phyloP scores from a whole-genome alignment of 2,329 filamentous ascomycete species.

The Scopulariopsis brevicaulis region DNA sequence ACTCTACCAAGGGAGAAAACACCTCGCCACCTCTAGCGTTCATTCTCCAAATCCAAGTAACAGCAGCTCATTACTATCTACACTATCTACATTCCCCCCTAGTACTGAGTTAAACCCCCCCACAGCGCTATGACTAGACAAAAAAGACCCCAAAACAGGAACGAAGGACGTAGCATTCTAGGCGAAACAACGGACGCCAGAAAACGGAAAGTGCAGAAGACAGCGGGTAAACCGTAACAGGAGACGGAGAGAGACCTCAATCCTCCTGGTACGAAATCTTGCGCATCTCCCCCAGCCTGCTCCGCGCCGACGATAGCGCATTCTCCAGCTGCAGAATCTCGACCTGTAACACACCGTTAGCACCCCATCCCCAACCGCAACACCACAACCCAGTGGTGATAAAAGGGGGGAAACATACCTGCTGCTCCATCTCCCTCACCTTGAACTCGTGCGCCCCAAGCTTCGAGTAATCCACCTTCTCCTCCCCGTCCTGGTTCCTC shows the following conservation, averaged over 20 bases:
- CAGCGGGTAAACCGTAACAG: no score
- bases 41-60: no score
- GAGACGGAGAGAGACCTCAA: slow-evolving; percentile 10
- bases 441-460: slow-evolving; percentile 95
- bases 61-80: no score
- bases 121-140: no score
- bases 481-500: slow-evolving; percentile 69
- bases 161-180: no score
- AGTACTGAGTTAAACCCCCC: no score
- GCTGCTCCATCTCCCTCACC: slow-evolving; percentile 97
- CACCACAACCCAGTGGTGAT: not conserved
- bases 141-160: no score
- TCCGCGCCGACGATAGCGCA: slow-evolving; percentile 63
- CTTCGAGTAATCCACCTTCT: slow-evolving; percentile 77
- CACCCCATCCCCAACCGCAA: not conserved
- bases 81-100: no score
- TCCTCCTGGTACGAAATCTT: slow-evolving; percentile 92
- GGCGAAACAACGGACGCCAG: no score
- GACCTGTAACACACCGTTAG: slow-evolving; percentile 46
- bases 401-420: slow-evolving; percentile 50
- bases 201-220: no score
- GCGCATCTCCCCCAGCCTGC: slow-evolving; percentile 89
- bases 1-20: no score
- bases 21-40: no score
- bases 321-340: slow-evolving; percentile 97